Conservation (phyloP, 768 basidiomycete species). For the Auricularia cornea region DNA sequence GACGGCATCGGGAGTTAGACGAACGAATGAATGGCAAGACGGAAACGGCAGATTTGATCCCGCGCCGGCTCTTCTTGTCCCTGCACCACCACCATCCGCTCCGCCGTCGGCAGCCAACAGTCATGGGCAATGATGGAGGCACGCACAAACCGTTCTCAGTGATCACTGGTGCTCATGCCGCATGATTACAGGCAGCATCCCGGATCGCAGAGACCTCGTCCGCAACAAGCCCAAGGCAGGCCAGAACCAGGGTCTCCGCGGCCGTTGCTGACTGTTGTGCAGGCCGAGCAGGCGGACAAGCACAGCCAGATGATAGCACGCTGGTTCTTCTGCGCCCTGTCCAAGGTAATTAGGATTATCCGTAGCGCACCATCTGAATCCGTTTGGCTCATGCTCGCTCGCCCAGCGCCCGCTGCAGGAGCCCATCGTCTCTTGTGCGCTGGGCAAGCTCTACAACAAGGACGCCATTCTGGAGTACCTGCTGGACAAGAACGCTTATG, state of each 20-base stretch:
- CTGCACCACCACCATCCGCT: too few species aligned
- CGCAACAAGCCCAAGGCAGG: slow-evolving; percentile 55
- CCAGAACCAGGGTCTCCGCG: background rate
- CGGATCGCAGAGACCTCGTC: slow-evolving; percentile 74
- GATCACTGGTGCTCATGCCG: background rate
- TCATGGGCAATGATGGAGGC: slow-evolving; percentile 76
- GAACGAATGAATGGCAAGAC: background rate
- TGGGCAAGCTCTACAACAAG: slow-evolving; percentile 96
- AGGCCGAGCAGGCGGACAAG: slow-evolving; percentile 84
- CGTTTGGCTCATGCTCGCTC: background rate
- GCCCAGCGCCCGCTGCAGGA: slow-evolving; percentile 70
- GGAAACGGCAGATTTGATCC: too few species aligned
- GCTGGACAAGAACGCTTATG: slow-evolving; percentile 72
- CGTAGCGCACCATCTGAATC: too few species aligned
- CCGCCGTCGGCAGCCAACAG: too few species aligned
- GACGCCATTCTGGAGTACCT: slow-evolving; percentile 88
- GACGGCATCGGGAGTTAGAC: background rate
- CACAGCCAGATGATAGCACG: slow-evolving; percentile 79
- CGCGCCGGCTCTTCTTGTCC: too few species aligned
- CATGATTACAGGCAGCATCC: slow-evolving; percentile 53
- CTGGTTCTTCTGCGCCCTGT: slow-evolving; percentile 92
- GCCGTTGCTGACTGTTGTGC: slow-evolving; percentile 1
- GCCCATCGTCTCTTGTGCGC: slow-evolving; percentile 83
- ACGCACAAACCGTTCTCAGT: background rate
- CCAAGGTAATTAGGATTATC: slow-evolving; percentile 60